Conservation (phyloP, 1,139 yeast species). For the Kluyveromyces sp. region DNA sequence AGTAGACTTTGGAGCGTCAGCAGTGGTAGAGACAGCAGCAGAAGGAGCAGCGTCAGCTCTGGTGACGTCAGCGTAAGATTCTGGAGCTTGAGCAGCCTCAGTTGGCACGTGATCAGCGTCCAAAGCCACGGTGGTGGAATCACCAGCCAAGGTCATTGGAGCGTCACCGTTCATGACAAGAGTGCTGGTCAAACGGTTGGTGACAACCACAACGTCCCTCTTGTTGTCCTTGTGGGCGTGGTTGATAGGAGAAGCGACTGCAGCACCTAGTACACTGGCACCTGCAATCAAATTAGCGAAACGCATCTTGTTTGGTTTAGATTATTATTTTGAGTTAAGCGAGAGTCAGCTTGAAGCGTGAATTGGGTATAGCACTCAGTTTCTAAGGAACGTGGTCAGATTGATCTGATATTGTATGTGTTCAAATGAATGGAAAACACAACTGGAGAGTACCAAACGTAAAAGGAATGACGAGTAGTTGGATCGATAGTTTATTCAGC, state of each 20-base stretch:
- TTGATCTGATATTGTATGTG: neutral
- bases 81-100: slow-evolving; percentile 14
- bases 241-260: slow-evolving; percentile 28
- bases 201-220: slow-evolving; percentile 41
- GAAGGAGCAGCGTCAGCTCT: slow-evolving; percentile 15
- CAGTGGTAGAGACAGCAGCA: slow-evolving; percentile 25
- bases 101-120: slow-evolving; percentile 27
- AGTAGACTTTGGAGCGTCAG: slow-evolving; percentile 18
- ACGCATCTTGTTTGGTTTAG: slow-evolving; percentile 26
- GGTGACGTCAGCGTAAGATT: slow-evolving; percentile 4
- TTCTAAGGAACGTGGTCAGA: too few species aligned
- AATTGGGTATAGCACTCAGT: too few species aligned
- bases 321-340: neutral
- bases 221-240: slow-evolving; percentile 43
- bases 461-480: slow-evolving; percentile 16
- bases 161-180: slow-evolving; percentile 34
- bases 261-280: slow-evolving; percentile 33
- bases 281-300: slow-evolving; percentile 32
- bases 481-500: slow-evolving; percentile 8
- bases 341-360: too few species aligned
- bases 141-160: slow-evolving; percentile 30
- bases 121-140: slow-evolving; percentile 29
- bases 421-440: too few species aligned
- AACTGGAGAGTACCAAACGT: neutral
- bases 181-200: slow-evolving; percentile 35